Evolutionary conservation across 1,284 basidiomycete genomes (phyloP).

Genomic region (Ustilago curta): DNA sequence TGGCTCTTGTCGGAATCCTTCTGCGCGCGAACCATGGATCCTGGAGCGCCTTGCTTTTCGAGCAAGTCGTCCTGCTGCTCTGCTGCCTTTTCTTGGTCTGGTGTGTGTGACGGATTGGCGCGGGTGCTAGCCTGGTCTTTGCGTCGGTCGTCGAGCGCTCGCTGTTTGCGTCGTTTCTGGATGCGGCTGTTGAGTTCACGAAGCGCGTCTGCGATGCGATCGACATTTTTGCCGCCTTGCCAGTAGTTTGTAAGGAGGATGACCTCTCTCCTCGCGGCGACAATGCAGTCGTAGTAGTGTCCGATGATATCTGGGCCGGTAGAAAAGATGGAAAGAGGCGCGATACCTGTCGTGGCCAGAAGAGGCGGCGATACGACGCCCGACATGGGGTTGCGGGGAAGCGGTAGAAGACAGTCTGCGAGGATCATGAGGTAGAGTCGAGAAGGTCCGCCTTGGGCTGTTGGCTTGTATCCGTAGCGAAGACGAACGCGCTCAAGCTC

Average conservation of each 20-base stretch:
- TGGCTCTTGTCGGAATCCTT: conserved; percentile 14
- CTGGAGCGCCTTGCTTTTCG: conserved; percentile 39
- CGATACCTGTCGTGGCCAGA: conserved; percentile 66
- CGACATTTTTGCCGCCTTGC: conserved; percentile 67
- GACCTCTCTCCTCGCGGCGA: conserved; percentile 63
- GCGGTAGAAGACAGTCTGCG: conserved; percentile 62
- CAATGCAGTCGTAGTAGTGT: conserved; percentile 68
- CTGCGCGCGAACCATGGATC: conserved; percentile 31
- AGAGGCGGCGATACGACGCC: conserved; percentile 67
- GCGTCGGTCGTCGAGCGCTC: conserved; percentile 26
- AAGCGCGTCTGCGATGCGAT: conserved; percentile 63
- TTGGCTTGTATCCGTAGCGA: conserved; percentile 56
- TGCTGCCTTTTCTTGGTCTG: conserved; percentile 28
- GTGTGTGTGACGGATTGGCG: conserved; percentile 18
- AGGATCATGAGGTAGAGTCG: conserved; percentile 66
- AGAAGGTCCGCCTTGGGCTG: conserved; percentile 57
- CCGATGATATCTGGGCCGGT: conserved; percentile 68
- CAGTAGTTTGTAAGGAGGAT: conserved; percentile 69
- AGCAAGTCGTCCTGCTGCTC: conserved; percentile 32
- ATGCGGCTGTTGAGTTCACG: conserved; percentile 59
- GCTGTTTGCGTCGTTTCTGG: conserved; percentile 35
- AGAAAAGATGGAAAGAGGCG: conserved; percentile 66
- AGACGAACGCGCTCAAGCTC: conserved; percentile 60
- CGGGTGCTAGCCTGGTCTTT: conserved; percentile 9
- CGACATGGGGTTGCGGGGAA: conserved; percentile 60